Conservation (phyloP, 805 yeast species). For the Saccharomycopsis capsularis region DNA sequence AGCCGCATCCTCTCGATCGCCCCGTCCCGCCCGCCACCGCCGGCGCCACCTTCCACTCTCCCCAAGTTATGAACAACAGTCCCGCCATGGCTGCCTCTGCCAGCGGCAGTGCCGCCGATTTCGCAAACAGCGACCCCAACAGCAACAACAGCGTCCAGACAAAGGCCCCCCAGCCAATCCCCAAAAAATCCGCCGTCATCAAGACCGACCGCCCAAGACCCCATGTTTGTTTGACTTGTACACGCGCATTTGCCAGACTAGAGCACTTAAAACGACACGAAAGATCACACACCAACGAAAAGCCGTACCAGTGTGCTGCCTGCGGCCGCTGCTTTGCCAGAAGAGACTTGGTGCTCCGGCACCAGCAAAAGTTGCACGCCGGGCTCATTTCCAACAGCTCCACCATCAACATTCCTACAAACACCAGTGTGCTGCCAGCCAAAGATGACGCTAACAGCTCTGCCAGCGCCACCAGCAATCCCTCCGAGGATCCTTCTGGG, state of each 20-base stretch:
- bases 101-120: too few relatives aligned
- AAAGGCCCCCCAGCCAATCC: conserved; percentile 53
- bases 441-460: not conserved
- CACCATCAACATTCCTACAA: conserved; percentile 30
- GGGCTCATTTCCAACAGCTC: conserved; percentile 34
- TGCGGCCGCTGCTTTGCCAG: conserved; percentile 96
- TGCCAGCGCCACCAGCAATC: not conserved
- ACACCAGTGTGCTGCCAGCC: conserved; percentile 25
- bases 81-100: not conserved
- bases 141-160: not conserved
- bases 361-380: conserved; percentile 86
- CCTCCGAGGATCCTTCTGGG: not conserved
- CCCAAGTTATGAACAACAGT: not conserved
- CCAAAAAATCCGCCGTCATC: conserved; percentile 74
- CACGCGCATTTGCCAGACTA: conserved; percentile 90
- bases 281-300: conserved; percentile 90
- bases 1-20: too few relatives aligned
- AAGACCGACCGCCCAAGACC: conserved; percentile 94
- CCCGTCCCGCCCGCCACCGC: too few relatives aligned
- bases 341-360: conserved; percentile 79
- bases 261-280: conserved; percentile 94
- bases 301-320: conserved; percentile 92
- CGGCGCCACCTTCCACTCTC: too few relatives aligned
- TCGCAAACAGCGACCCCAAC: too few relatives aligned
- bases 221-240: conserved; percentile 81